Percentiles rank a stretch among this genome's conserved stretches.
Conservation (phyloP, 495 filamentous ascomycete species). For the Penicillium flavigenum region DNA sequence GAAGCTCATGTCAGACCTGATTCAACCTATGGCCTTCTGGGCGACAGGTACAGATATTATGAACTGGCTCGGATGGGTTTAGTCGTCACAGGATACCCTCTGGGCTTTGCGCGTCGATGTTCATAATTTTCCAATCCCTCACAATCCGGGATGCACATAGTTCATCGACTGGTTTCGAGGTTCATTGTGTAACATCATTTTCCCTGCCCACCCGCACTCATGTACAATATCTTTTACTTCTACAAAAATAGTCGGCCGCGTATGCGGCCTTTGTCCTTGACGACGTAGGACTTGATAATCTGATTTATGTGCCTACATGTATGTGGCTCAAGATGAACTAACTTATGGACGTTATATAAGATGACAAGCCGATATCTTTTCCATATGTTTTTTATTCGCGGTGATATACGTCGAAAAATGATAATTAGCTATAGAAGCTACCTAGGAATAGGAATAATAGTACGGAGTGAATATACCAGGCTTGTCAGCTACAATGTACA, state of each 20-base stretch:
- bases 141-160: neutral
- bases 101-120: neutral
- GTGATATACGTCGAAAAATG: neutral
- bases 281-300: neutral
- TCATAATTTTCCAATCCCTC: neutral
- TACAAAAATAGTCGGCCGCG: neutral
- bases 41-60: neutral
- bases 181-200: neutral
- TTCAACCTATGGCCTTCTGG: neutral
- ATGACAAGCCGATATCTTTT: no score
- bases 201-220: neutral
- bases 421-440: neutral
- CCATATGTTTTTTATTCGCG: neutral
- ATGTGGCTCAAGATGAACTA: no score
- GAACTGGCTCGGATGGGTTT: neutral
- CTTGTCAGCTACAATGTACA: neutral
- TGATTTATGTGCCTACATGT: no score
- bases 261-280: neutral
- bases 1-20: neutral
- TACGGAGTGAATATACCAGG: neutral
- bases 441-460: neutral
- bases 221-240: conserved; percentile 1
- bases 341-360: no score
- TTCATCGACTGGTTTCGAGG: conserved; percentile 6
- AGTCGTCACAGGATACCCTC: neutral